Conservation (phyloP, 176 grass and related monocot genomes). For the Saccharum officinarum region DNA sequence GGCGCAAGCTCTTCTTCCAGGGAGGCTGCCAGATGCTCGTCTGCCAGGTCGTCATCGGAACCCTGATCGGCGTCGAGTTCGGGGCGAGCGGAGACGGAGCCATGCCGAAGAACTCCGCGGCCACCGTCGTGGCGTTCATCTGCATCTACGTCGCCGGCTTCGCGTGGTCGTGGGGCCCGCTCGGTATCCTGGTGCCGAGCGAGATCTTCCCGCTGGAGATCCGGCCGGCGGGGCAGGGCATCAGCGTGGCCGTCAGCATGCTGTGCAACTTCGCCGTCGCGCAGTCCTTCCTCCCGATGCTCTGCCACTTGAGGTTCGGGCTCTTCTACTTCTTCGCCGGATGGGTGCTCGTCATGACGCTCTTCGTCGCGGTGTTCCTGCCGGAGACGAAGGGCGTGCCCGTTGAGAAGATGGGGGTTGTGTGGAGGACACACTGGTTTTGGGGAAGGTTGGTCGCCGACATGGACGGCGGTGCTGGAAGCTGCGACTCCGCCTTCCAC, state of each 20-base stretch:
- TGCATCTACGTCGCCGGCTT: constrained; percentile 33
- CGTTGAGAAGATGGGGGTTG: not conserved
- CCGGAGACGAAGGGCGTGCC: constrained; percentile 26
- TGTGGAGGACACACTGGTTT: constrained; percentile 28
- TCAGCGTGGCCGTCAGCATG: constrained; percentile 65
- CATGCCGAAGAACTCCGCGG: not conserved
- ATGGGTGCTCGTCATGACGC: constrained; percentile 40
- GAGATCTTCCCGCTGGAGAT: constrained; percentile 74
- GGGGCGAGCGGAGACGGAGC: not conserved
- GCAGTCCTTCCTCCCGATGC: constrained; percentile 54
- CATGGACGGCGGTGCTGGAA: not conserved
- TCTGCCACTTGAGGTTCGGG: constrained; percentile 57
- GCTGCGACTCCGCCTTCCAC: not conserved
- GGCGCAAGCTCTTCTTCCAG: constrained; percentile 19
- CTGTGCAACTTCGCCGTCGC: constrained; percentile 62
- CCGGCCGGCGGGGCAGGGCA: constrained; percentile 57
- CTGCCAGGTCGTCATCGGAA: constrained; percentile 15
- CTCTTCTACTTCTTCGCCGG: constrained; percentile 77
- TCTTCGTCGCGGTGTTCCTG: not conserved
- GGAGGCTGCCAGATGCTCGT: constrained; percentile 29
- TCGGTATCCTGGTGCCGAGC: constrained; percentile 43
- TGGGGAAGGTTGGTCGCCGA: not conserved
- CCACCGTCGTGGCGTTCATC: constrained; percentile 10
- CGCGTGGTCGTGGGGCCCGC: constrained; percentile 35
- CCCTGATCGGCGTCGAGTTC: constrained; percentile 4